Base-by-base conservation (phyloP, 75 land plant species). In the Sequoiadendron giganteum region DNA sequence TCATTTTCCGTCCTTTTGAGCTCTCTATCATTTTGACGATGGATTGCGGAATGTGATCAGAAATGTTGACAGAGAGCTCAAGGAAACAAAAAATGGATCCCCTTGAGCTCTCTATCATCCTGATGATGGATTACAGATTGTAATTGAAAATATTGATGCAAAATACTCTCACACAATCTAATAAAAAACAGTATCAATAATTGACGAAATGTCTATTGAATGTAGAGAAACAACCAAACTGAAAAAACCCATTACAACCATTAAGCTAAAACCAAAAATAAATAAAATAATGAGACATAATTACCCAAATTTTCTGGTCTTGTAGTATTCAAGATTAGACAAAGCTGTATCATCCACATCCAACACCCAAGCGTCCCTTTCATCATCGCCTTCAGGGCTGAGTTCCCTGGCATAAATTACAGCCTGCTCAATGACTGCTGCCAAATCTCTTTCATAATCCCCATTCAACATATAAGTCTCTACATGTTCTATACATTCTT, bases 331-430 rank as follows among this genome's bases (percentile, higher is more conserved):
- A 32, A 95, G 49, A 89, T 95, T 96, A 2, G 98, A 95, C 61
- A 95, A 95, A 30, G 88, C 42, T 1, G 97, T 96, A 85, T 96
- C 98, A 85, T 96, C 96, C 5, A 95, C 88, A 76, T 96, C 98
- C 68, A 96, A 95, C 10, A 96, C 90, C 95, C 97, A 94, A 10
- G 85, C 90, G 38, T 95, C 93, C 87, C 81, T 91, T 5, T 95
- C 97, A 90, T 96, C 70, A 65, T 65, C 70, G 0, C 83, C 93
- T 39, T 2, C 58, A 86, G 91, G 85, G 6, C 52, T 47, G 19
- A 92, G 73, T 36, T 45, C 77, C 72, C 84, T 79, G 1, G 95
- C 91, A 72, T 90, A 95, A 47, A 77, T 49, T 14, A 45, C 85
- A 28, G 94, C 91, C 84, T 92, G 93, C 13, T 83, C 80, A 15